These are phyloP conservation scores for Zasmidium cellare DNA, from an alignment of 2,329 filamentous ascomycete species.

Conservation along the genomic window DNA sequence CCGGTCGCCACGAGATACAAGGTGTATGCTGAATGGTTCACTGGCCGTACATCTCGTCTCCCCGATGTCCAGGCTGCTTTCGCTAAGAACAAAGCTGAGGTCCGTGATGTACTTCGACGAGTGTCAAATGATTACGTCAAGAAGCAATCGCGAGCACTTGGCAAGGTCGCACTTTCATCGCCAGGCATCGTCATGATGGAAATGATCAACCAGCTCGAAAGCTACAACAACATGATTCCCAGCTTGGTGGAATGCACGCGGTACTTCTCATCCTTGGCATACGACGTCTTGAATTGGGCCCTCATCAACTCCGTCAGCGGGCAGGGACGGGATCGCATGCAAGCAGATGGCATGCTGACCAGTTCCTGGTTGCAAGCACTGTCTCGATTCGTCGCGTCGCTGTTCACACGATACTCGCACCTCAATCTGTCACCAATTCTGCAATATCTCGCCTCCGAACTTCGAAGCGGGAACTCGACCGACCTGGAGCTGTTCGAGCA, in stretches of 20 bases:
- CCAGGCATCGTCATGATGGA: slow-evolving; percentile 90
- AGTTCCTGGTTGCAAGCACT: slow-evolving; percentile 91
- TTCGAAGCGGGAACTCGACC: slow-evolving; percentile 78
- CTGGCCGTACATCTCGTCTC: slow-evolving; percentile 68
- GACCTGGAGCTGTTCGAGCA: slow-evolving; percentile 91
- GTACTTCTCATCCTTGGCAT: slow-evolving; percentile 89
- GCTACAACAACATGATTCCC: slow-evolving; percentile 92
- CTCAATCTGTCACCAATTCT: slow-evolving; percentile 84
- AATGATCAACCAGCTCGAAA: slow-evolving; percentile 86
- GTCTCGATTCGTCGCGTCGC: slow-evolving; percentile 85
- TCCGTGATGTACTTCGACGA: slow-evolving; percentile 81
- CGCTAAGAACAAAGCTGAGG: slow-evolving; percentile 73
- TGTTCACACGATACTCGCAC: slow-evolving; percentile 81
- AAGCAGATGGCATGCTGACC: slow-evolving; percentile 70
- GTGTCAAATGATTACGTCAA: slow-evolving; percentile 84
- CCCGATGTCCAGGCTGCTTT: slow-evolving; percentile 80
- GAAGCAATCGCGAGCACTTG: slow-evolving; percentile 81
- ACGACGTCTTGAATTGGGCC: slow-evolving; percentile 92
- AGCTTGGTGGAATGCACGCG: slow-evolving; percentile 91
- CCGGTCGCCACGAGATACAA: slow-evolving; percentile 75
- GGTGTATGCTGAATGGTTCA: slow-evolving; percentile 93
- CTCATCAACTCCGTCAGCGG: slow-evolving; percentile 71
- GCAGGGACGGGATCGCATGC: slow-evolving; percentile 58
- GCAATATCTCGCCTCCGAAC: slow-evolving; percentile 84
- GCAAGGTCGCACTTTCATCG: slow-evolving; percentile 88